Evolutionary conservation across 495 filamentous ascomycete genomes (phyloP), one percentile per base, ranked within the genome.

Genomic region (Pseudotulostoma volvatum): DNA sequence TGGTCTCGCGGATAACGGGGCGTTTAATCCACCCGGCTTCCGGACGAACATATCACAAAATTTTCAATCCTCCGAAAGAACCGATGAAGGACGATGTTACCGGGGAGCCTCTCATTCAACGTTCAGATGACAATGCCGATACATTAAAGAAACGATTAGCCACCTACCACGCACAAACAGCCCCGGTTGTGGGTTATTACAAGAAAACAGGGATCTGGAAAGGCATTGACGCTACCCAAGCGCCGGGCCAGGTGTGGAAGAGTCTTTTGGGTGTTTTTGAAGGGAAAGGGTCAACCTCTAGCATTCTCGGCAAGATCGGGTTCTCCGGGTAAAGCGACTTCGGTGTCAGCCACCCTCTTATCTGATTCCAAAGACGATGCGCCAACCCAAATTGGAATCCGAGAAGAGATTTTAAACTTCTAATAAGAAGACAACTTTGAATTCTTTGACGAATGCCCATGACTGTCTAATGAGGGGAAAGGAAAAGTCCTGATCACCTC

Each of bases 11-110:
- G 59, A 96, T 99, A 62, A 96, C 90, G 21, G 92, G 92, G 47
- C 90, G 92, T 47, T 67, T 99, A 40, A 65, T 99, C 49, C 92
- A 99, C 71, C 88, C 87, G 21, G 85, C 87, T 19, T 92, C 84
- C 44, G 90, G 90, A 41, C 85, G 90, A 49, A 84, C 82, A 39
- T 99, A 99, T 70, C 90, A 99, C 73, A 83, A 79, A 60, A 78
- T 83, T 54, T 99, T 99, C 77, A 95, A 94, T 74, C 92, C 90
- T n/a, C 90, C 90, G 46, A 92, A 93, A 72, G 61, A 73, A 43
- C 40, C 70, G 42, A 96, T 96, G 92, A 93, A 73, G 57, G 90
- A 99, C 64, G 90, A 99, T 53, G 55, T 96, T 41, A 95, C 92
- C 11, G 92, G 90, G 54, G 90, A 99, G 68, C 90, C 88, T 20